phyloP scores from a whole-genome alignment of 75 land plant genomes.

The Chamaecyparis obtusa region DNA sequence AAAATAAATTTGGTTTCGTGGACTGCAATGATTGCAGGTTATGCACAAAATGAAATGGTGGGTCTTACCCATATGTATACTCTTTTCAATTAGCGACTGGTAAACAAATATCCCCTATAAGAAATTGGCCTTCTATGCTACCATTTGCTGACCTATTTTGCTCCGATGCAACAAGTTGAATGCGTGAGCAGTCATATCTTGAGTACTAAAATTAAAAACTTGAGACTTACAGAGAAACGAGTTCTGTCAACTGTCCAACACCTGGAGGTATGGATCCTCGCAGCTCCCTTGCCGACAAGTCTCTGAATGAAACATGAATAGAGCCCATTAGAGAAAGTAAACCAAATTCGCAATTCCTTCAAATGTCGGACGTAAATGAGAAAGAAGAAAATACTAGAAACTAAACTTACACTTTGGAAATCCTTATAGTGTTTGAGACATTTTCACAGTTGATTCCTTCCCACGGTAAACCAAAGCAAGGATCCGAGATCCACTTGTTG shows the following conservation, averaged over 20 bases:
- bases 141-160: too few relatives aligned
- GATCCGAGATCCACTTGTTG: neutral
- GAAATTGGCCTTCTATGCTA: too few relatives aligned
- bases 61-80: too few relatives aligned
- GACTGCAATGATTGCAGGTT: too few relatives aligned
- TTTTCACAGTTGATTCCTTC: neutral
- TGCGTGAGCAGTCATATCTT: too few relatives aligned
- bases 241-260: neutral
- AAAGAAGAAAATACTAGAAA: neutral
- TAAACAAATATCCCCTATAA: too few relatives aligned
- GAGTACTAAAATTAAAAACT: neutral
- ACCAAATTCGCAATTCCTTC: neutral
- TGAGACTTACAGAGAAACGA: neutral
- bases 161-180: too few relatives aligned
- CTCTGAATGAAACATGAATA: too few relatives aligned
- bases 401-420: neutral
- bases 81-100: too few relatives aligned
- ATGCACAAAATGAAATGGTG: too few relatives aligned
- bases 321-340: too few relatives aligned
- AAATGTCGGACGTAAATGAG: neutral
- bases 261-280: neutral
- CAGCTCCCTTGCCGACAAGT: neutral
- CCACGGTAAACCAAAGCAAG: neutral
- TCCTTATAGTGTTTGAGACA: neutral
- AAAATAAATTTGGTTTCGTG: too few relatives aligned